Percentiles rank a stretch among this genome's conserved stretches.
These are phyloP conservation scores for Rhizopogon rudus DNA, from an alignment of 768 basidiomycete species.

Conservation along the genomic window DNA sequence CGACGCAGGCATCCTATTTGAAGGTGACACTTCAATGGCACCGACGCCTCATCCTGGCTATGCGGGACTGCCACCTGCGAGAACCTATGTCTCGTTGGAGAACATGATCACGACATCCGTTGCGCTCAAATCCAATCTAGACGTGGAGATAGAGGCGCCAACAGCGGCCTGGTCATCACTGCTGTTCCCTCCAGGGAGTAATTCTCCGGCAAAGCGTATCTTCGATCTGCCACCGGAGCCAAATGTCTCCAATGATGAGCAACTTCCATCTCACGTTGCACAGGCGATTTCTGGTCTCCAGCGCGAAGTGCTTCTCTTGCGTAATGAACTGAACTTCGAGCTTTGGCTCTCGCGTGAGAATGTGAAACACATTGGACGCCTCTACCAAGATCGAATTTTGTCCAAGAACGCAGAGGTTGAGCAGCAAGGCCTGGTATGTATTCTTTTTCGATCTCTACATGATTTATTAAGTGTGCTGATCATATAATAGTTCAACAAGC, in stretches of 20 bases:
- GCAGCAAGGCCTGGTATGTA: constrained; percentile 70
- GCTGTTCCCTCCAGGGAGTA: constrained; percentile 34
- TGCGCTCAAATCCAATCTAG: constrained; percentile 65
- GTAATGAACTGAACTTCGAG: constrained; percentile 84
- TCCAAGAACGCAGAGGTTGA: constrained; percentile 76
- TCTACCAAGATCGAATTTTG: constrained; percentile 70
- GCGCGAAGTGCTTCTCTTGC: constrained; percentile 66
- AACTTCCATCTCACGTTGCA: constrained; percentile 45
- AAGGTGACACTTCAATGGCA: constrained; percentile 17
- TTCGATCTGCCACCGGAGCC: constrained; percentile 16
- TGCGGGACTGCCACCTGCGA: constrained; percentile 27
- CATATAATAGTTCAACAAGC: constrained; percentile 63
- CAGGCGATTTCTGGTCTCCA: constrained; percentile 69
- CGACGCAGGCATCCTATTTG: constrained; percentile 5
- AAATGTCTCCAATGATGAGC: constrained; percentile 6
- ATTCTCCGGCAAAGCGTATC: constrained; percentile 20
- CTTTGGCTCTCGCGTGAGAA: constrained; percentile 80
- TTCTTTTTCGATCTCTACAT: neutral
- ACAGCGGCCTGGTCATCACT: constrained; percentile 47
- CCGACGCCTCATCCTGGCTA: constrained; percentile 30
- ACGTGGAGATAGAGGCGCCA: constrained; percentile 54
- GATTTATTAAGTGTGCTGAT: constrained; percentile 5
- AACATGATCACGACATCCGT: constrained; percentile 73
- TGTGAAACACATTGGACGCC: constrained; percentile 73
- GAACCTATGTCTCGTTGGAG: constrained; percentile 52